phyloP scores from a whole-genome alignment of 805 yeast species.

The Cyberlindnera suaveolens region DNA sequence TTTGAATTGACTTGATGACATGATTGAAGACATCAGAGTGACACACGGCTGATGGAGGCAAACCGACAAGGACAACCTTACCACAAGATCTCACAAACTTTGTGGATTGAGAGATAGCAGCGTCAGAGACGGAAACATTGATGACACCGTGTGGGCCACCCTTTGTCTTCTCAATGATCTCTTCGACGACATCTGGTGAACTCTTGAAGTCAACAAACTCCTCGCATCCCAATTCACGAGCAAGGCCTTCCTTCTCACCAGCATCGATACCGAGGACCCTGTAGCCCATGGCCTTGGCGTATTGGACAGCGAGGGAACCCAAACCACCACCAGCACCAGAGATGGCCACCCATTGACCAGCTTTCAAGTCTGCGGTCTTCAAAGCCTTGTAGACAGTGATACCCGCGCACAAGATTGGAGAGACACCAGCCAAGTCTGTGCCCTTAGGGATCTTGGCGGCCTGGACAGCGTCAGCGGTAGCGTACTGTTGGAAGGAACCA shows the following conservation, averaged over 20 bases:
- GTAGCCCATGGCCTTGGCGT: slow-evolving; percentile 68
- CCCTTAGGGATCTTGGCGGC: slow-evolving; percentile 74
- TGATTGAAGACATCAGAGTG: slow-evolving; percentile 62
- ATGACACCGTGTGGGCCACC: slow-evolving; percentile 75
- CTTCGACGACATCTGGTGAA: slow-evolving; percentile 46
- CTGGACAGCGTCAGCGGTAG: slow-evolving; percentile 81
- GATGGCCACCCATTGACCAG: slow-evolving; percentile 70
- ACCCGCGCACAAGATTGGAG: slow-evolving; percentile 89
- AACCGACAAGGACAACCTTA: slow-evolving; percentile 63
- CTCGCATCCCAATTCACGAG: slow-evolving; percentile 51
- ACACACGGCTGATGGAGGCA: slow-evolving; percentile 73
- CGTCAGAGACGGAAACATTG: slow-evolving; percentile 63
- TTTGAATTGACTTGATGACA: slow-evolving; percentile 62
- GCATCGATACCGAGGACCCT: slow-evolving; percentile 64
- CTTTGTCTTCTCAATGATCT: slow-evolving; percentile 45
- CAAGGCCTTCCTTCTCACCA: slow-evolving; percentile 43
- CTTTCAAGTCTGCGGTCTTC: slow-evolving; percentile 60
- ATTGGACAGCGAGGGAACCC: slow-evolving; percentile 66
- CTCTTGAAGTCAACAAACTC: slow-evolving; percentile 51
- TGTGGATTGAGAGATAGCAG: slow-evolving; percentile 54
- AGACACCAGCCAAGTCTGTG: slow-evolving; percentile 63
- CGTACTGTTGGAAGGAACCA: slow-evolving; percentile 88
- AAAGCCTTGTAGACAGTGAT: slow-evolving; percentile 86
- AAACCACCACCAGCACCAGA: slow-evolving; percentile 76
- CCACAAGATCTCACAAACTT: slow-evolving; percentile 58